phyloP scores from a whole-genome alignment of 1,284 basidiomycete species.

The Schizophyllum commune region DNA sequence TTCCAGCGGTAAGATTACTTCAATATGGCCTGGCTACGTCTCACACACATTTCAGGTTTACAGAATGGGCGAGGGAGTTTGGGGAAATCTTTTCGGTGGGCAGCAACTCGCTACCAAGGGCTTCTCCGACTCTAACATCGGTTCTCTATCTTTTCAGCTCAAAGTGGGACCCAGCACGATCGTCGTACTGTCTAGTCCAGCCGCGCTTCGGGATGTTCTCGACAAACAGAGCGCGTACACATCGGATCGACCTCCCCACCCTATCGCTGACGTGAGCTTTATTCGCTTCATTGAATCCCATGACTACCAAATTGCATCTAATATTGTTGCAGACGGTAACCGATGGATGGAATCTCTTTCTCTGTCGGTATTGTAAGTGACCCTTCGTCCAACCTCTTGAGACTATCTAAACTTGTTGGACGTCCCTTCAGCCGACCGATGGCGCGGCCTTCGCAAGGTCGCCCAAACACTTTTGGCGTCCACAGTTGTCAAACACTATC shows the following conservation, averaged over 20 bases:
- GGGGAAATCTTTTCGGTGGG: constrained; percentile 8
- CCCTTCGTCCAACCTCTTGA: neutral
- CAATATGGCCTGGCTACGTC: neutral
- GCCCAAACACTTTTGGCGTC: neutral
- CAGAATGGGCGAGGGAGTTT: constrained; percentile 8
- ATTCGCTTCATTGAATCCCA: no score
- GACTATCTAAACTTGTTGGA: neutral
- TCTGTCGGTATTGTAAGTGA: neutral
- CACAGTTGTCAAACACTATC: neutral
- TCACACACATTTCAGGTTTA: constrained; percentile 2
- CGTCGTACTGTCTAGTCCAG: neutral
- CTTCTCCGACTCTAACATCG: neutral
- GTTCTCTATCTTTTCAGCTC: neutral
- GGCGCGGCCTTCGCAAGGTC: neutral
- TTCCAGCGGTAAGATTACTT: neutral
- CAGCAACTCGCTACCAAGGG: neutral
- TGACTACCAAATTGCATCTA: neutral
- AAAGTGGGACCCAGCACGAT: neutral
- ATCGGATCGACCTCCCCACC: neutral
- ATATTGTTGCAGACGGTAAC: neutral
- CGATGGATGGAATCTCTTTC: neutral
- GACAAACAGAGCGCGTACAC: neutral
- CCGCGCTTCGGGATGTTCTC: neutral
- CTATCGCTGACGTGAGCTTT: neutral
- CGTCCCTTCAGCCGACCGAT: neutral